Base-by-base conservation (phyloP, 495 filamentous ascomycete genomes). In the Astrocystis sublimbata region DNA sequence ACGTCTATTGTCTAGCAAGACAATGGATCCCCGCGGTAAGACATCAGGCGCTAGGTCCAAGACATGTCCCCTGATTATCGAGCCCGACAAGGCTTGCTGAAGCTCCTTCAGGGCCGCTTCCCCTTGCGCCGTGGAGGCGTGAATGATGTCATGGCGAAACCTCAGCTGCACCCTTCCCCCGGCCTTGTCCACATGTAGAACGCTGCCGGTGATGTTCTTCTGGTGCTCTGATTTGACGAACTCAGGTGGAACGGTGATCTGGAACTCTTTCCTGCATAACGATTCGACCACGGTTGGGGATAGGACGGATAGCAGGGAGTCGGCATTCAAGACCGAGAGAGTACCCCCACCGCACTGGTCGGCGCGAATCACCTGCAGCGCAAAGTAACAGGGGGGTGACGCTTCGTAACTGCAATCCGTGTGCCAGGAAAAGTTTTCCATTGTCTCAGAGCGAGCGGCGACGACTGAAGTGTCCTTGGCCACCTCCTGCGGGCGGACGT, bases 261-360 rank as follows among this genome's bases (percentile, higher is more conserved):
- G 53, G 58, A 43, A 77, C 3, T 73, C 64, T 4, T 4, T 53
- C 45, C 24, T 26, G 64, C 24, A 30, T 10, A 78, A 68, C 13
- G 52, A 47, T 8, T 36, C 31, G 6, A 15, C 35, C 6, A 70
- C 61, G 4, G 49, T 46, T 8, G 64, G 43, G 0, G 75, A 76
- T 3, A 79, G 66, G 6, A n/a, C n/a, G n/a, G n/a, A n/a, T n/a
- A n/a, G n/a, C n/a, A n/a, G n/a, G n/a, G n/a, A n/a, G n/a, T n/a
- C 68, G n/a, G n/a, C 24, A 2, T 71, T 74, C 61, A 78, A 55
- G 9, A 76, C 54, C 0, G 75, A 76, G 1, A 79, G 57, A 0
- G 71, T 73, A 0, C 77, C 77, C 9, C 77, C 77, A 3, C 75
- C 75, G 30, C 60, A 71, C 3, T 63, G 61, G 61, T 79, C 77